A percentile compares a stretch with the other conserved stretches of the same genome.
These are phyloP conservation scores for Yamadazyma philogaea DNA, from an alignment of 805 yeast genomes.

Conservation along the genomic window DNA sequence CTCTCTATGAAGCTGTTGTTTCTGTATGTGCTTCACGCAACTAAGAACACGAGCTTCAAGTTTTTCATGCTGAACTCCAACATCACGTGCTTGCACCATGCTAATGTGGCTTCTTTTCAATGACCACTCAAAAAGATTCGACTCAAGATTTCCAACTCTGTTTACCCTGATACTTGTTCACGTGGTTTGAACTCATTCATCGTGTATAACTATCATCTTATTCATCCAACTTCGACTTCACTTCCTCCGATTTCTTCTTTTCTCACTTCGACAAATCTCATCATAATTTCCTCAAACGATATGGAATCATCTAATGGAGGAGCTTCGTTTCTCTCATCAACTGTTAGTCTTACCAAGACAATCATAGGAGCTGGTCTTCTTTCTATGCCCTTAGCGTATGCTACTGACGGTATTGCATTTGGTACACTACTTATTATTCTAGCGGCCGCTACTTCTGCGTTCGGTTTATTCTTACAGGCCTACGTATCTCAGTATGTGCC, in stretches of 20 bases:
- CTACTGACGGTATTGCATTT: conserved; percentile 60
- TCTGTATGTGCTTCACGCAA: too few species aligned
- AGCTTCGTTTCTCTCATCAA: conserved; percentile 58
- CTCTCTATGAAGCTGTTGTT: too few species aligned
- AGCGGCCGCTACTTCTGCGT: conserved; percentile 65
- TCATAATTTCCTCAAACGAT: not conserved
- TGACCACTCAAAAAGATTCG: too few species aligned
- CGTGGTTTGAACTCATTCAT: too few species aligned
- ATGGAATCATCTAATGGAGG: conserved; percentile 10
- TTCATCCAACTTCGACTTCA: too few species aligned
- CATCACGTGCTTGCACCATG: too few species aligned
- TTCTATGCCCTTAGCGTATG: conserved; percentile 72
- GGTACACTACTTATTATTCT: conserved; percentile 55
- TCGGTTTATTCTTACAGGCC: conserved; percentile 63
- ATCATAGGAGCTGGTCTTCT: conserved; percentile 79
- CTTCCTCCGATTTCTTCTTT: not conserved
- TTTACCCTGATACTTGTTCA: too few species aligned
- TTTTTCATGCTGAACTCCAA: too few species aligned
- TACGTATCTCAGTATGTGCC: conserved; percentile 56
- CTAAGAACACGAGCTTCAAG: too few species aligned
- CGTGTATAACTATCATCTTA: too few species aligned
- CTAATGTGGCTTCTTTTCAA: too few species aligned
- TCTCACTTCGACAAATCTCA: not conserved
- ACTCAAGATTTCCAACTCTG: too few species aligned
- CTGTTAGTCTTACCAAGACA: conserved; percentile 68